Evolutionary conservation across 768 basidiomycete genomes (phyloP).

Genomic region (Suillus sp.): DNA sequence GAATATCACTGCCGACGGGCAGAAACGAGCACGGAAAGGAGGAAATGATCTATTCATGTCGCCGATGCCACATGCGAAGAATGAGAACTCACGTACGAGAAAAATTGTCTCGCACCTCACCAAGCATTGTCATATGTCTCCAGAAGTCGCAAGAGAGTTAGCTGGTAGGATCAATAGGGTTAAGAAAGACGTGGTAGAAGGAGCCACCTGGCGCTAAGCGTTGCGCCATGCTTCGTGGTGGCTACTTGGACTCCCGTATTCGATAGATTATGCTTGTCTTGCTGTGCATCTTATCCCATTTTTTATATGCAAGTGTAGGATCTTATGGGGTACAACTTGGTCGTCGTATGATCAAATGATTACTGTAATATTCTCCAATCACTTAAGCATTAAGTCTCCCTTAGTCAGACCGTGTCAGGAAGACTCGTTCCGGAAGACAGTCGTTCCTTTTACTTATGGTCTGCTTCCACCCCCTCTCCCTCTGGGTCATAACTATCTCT

Average conservation of each 20-base stretch:
- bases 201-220: background rate
- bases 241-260: background rate
- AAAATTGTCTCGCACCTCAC: constrained; percentile 26
- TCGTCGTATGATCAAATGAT: too few relatives aligned
- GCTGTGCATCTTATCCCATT: too few relatives aligned
- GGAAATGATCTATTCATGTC: constrained; percentile 14
- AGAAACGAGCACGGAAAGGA: constrained; percentile 27
- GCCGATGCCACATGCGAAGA: constrained; percentile 22
- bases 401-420: too few relatives aligned
- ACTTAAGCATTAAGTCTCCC: too few relatives aligned
- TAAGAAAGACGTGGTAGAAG: background rate
- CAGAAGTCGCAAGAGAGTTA: constrained; percentile 28
- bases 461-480: too few relatives aligned
- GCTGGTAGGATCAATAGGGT: background rate
- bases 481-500: too few relatives aligned
- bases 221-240: too few relatives aligned
- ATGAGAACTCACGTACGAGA: constrained; percentile 21
- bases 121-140: constrained; percentile 28
- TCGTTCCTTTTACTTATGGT: too few relatives aligned
- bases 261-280: background rate
- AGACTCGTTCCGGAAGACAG: too few relatives aligned
- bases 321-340: too few relatives aligned
- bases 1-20: constrained; percentile 27
- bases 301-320: too few relatives aligned
- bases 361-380: too few relatives aligned